Base-by-base conservation (phyloP, 306 rosid species). In the Sicyos baderoa region DNA sequence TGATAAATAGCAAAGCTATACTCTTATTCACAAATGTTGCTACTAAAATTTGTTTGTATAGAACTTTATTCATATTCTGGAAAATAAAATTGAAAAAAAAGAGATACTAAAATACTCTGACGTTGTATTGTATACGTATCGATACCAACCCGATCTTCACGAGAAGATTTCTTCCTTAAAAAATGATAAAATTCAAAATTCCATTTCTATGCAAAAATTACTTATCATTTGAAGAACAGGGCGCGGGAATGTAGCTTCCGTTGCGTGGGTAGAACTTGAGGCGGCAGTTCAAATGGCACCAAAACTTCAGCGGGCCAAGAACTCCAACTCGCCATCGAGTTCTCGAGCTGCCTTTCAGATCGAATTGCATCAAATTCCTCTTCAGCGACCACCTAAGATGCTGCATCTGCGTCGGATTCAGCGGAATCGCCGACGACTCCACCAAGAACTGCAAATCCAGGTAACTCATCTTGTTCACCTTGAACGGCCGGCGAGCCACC, bases 271-370 rank as follows among this genome's bases (percentile, higher is more conserved):
- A 88, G 74, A 93, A 93, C 72, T 21, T 78, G 51, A 93, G 91
- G 13, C 1, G 75, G 63, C 99, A 93, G 18, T 81, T 78, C 77
- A 93, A 81, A 44, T 68, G 76, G 74, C 81, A 76, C 86, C 77
- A 77, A 72, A 84, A 85, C 55, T 70, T 90, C 19, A 90, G 61
- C 16, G 99, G 87, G 4, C 94, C 94, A 3, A 90, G 6, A 14
- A 53, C 67, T 11, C 95, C 86, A 0, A 93, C 55, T 42, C 89
- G 77, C 99, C 97, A 93, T 27, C 79, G 74, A 0, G 90, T 80
- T 32, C 85, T 78, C 0, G 81, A 79, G 27, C 45, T 60, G 0
- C 99, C 99, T 62, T 80, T 90, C 48, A 90, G 65, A 25, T 84
- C 82, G 25, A 93, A 90, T 1, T 73, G 65, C 8, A 88, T 81